Percentiles rank a stretch among this genome's conserved stretches.
These are phyloP conservation scores for Haematococcus lacustris DNA, from an alignment of 139 green algal genomes.

Conservation along the genomic window DNA sequence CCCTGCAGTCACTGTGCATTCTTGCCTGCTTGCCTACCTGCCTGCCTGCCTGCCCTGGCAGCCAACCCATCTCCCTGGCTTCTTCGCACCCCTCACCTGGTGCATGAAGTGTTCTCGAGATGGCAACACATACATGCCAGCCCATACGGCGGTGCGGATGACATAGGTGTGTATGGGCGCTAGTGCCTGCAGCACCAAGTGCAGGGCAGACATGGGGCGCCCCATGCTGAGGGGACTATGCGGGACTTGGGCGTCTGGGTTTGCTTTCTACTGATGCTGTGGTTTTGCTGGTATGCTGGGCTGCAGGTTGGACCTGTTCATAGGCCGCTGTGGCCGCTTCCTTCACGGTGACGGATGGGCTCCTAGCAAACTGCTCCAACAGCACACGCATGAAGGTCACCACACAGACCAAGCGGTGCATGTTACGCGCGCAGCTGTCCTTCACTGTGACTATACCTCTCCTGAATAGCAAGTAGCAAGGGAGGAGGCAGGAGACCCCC, in stretches of 20 bases:
- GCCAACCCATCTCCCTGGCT: no score
- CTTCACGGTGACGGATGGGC: conserved; percentile 20
- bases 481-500: not conserved
- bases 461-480: conserved; percentile 11
- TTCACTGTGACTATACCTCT: conserved; percentile 18
- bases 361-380: conserved; percentile 23
- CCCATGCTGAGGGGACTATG: no score
- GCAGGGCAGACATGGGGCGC: no score
- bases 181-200: conserved; percentile 11
- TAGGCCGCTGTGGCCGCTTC: conserved; percentile 29
- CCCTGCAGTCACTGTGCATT: no score
- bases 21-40: no score
- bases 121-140: conserved; percentile 34
- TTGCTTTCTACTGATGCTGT: not conserved
- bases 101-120: conserved; percentile 24
- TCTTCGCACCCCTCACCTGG: no score
- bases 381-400: conserved; percentile 37
- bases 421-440: conserved; percentile 41
- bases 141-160: conserved; percentile 36
- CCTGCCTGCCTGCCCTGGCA: no score
- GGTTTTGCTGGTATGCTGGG: not conserved
- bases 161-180: conserved; percentile 41
- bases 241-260: not conserved
- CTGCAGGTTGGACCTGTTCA: conserved; percentile 3
- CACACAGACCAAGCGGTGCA: conserved; percentile 38